These are phyloP conservation scores for Symmetrospora coprosmae DNA, from an alignment of 768 basidiomycete species.

Conservation along the genomic window DNA sequence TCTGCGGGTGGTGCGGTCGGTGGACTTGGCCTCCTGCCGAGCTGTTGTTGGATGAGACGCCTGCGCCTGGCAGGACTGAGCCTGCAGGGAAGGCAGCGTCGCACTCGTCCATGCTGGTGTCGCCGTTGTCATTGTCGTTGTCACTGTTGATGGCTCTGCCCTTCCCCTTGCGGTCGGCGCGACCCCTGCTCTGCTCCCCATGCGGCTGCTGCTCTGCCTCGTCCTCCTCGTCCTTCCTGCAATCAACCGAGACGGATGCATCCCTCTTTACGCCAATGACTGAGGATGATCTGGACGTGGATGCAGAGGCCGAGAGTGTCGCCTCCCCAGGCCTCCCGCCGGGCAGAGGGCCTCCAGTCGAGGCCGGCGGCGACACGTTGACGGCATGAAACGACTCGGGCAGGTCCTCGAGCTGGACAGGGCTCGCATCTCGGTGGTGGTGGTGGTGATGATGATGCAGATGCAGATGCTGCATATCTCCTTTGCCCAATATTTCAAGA, in stretches of 20 bases:
- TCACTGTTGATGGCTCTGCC: neutral
- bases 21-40: too few species aligned
- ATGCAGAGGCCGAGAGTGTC: too few species aligned
- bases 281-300: too few species aligned
- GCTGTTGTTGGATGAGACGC: too few species aligned
- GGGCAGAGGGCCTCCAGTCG: too few species aligned
- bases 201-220: too few species aligned
- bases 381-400: neutral
- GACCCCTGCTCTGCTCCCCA: too few species aligned
- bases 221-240: too few species aligned
- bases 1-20: conserved; percentile 17
- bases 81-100: neutral
- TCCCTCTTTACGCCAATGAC: too few species aligned
- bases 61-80: neutral
- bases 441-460: neutral
- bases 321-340: too few species aligned
- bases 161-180: neutral
- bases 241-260: too few species aligned
- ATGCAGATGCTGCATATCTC: neutral
- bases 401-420: conserved; percentile 8
- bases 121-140: neutral
- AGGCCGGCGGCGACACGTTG: too few species aligned
- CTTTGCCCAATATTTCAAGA: neutral
- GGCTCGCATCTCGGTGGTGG: conserved; percentile 4
- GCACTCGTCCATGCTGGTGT: neutral